A percentile compares a stretch with the other conserved stretches of the same genome.
Evolutionary conservation across 768 basidiomycete genomes (phyloP).

Genomic region (Crucibulum laeve): DNA sequence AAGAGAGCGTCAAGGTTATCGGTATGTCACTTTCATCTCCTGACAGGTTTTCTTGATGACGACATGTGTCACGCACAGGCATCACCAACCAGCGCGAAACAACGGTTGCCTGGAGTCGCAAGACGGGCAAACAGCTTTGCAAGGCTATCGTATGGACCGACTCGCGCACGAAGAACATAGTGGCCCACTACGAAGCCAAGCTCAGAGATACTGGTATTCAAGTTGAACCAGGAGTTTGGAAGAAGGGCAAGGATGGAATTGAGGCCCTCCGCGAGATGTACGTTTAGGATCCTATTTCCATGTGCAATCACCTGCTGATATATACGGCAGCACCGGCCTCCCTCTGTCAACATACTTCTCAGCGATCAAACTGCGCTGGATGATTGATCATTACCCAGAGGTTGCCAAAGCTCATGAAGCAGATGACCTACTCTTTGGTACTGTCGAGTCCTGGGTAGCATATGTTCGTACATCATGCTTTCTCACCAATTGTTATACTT

Average conservation of each 20-base stretch:
- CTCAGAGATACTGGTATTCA: constrained; percentile 74
- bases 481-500: neutral
- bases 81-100: constrained; percentile 99
- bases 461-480: constrained; percentile 53
- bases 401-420: constrained; percentile 75
- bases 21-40: constrained; percentile 45
- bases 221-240: constrained; percentile 57
- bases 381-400: constrained; percentile 81
- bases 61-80: constrained; percentile 36
- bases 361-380: constrained; percentile 94
- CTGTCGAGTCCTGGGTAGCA: constrained; percentile 94
- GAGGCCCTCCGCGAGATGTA: constrained; percentile 66
- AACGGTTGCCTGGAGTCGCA: constrained; percentile 87
- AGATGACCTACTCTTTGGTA: constrained; percentile 86
- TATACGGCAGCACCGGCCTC: constrained; percentile 68
- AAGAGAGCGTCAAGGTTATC: constrained; percentile 84
- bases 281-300: constrained; percentile 19
- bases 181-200: constrained; percentile 74
- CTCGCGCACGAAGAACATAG: constrained; percentile 82
- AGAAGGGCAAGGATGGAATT: constrained; percentile 67
- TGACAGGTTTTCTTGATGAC: neutral
- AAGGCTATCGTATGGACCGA: constrained; percentile 96
- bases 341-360: constrained; percentile 99
- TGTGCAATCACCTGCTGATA: neutral
- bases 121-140: constrained; percentile 85